Base-by-base conservation (phyloP, 768 basidiomycete genomes). In the Tulasnella sp. region DNA sequence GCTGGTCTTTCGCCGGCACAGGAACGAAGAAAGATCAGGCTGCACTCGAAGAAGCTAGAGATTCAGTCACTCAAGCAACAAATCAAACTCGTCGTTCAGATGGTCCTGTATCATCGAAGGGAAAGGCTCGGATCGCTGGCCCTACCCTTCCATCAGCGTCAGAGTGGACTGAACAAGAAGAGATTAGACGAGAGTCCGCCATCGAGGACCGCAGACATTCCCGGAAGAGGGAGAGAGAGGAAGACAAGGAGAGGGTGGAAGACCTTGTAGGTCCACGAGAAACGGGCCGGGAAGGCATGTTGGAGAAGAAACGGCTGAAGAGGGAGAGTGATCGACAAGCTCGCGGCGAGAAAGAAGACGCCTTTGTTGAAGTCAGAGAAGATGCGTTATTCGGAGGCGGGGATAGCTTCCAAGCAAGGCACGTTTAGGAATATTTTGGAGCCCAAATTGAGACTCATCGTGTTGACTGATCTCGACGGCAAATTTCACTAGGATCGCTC, bases 1-100 rank as follows among this genome's bases (percentile, higher is more conserved):
- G 91, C 81, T 95, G 94, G 94, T 86, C 87, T 0, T 95, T 95
- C 77, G 88, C 89, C 2, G 85, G 87, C 22, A 90, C 91, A 72
- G 77, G 81, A 2, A 86, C 86, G 22, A 82, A 83, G n/a, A 84
- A 83, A 0, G 90, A 93, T 40, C 79, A 79, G 14, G 84, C 84
- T 1, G 86, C 88, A 0, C 78, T 92, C n/a, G 84, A 83, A 16
- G 80, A 82, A 19, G 86, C 86, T 1, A 86, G 89, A 32, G 85
- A 85, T 71, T 84, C 86, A 69, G 88, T 94, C 4, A 81, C 79
- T 62, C 81, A 79, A 1, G 82, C 82, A 1, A 86, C 84, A 1
- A 80, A 84, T 73, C 79, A 73, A 75, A 29, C 71, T 59, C 75
- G 40, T 26, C 71, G 75, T 37, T 71, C 74, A 42, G 52, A 29